phyloP scores from a whole-genome alignment of 345 rosid genomes.

The Eucalyptus cloeziana region DNA sequence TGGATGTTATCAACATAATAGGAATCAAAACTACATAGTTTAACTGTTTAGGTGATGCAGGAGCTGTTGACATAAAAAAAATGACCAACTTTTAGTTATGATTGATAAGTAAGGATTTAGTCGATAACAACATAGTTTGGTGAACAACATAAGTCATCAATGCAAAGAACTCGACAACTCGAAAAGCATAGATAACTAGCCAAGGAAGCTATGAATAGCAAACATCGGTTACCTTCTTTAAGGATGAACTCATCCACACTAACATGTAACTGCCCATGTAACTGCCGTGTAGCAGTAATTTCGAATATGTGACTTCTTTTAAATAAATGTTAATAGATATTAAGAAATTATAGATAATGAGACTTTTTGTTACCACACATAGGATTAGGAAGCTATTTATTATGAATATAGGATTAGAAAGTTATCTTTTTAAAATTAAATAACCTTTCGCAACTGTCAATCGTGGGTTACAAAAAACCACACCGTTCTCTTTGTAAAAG shows the following conservation, averaged over 20 bases:
- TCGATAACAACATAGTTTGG: too few species aligned
- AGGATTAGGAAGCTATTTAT: not conserved
- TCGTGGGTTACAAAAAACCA: not conserved
- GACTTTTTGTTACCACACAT: not conserved
- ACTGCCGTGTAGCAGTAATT: not conserved
- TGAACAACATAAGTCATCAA: not conserved
- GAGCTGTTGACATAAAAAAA: not conserved
- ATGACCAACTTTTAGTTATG: not conserved
- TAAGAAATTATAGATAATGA: not conserved
- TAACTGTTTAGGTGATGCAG: not conserved
- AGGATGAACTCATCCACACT: not conserved
- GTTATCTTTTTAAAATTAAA: not conserved
- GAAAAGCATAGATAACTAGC: not conserved
- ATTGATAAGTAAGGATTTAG: too few species aligned
- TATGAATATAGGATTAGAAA: not conserved
- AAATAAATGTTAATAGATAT: not conserved
- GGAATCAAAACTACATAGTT: not conserved
- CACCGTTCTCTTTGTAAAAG: not conserved
- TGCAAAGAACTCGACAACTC: not conserved
- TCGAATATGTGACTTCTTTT: not conserved
- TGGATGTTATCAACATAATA: not conserved
- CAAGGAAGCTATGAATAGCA: not conserved
- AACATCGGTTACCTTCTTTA: not conserved
- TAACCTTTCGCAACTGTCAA: not conserved
- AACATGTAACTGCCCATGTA: too few species aligned